Evolutionary conservation across 306 rosid genomes (phyloP).

Genomic region (Rosa rugosa): DNA sequence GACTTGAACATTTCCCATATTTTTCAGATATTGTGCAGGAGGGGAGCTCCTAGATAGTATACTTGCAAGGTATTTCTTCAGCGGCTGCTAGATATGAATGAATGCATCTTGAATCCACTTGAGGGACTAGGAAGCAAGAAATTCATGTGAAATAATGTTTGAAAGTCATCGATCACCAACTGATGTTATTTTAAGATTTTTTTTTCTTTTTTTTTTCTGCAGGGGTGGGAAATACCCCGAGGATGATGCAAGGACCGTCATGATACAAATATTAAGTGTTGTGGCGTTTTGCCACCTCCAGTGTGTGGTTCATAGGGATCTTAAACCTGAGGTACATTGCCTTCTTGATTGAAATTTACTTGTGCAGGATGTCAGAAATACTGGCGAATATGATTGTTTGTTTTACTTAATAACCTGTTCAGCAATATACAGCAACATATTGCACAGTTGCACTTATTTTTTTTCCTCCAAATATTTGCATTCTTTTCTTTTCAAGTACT

Average conservation of each 20-base stretch:
- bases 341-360: too few relatives aligned
- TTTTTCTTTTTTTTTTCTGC: constrained; percentile 22
- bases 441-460: too few relatives aligned
- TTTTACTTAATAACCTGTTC: too few relatives aligned
- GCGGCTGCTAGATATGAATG: constrained; percentile 5
- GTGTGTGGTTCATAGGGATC: constrained; percentile 96
- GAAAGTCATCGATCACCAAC: not conserved
- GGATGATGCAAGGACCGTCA: constrained; percentile 78
- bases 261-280: constrained; percentile 68
- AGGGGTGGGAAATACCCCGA: constrained; percentile 89
- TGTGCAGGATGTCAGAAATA: too few relatives aligned
- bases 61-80: constrained; percentile 61
- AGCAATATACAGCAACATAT: too few relatives aligned
- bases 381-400: too few relatives aligned
- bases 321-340: constrained; percentile 77
- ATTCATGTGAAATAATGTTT: constrained; percentile 6
- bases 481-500: constrained; percentile 16
- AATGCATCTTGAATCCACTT: constrained; percentile 6
- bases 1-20: constrained; percentile 6
- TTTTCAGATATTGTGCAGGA: constrained; percentile 70
- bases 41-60: constrained; percentile 95
- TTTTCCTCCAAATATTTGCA: not conserved
- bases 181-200: not conserved
- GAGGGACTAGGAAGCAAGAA: constrained; percentile 12
- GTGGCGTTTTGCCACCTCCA: constrained; percentile 90